Conservation (phyloP, 805 yeast genomes). For the Kodamaea restingae region DNA sequence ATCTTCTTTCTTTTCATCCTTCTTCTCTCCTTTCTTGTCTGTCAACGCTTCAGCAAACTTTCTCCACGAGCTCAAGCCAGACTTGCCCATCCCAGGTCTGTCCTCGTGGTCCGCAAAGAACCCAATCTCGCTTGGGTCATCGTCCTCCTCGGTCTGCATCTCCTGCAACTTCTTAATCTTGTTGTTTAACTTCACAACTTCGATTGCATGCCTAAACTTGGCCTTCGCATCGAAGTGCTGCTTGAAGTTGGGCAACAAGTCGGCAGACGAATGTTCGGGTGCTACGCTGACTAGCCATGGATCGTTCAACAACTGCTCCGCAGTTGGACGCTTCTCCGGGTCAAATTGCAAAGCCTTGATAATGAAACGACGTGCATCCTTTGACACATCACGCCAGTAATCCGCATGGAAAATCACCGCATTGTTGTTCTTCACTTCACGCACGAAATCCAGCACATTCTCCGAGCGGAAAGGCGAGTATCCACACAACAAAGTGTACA, state of each 20-base stretch:
- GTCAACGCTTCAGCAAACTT: conserved; percentile 22
- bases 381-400: conserved; percentile 80
- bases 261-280: conserved; percentile 47
- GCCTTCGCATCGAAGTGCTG: conserved; percentile 79
- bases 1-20: not conserved
- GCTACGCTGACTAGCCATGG: conserved; percentile 64
- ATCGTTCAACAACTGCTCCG: conserved; percentile 58
- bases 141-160: conserved; percentile 55
- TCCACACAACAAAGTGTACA: conserved; percentile 87
- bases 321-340: conserved; percentile 67
- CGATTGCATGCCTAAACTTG: conserved; percentile 82
- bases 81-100: conserved; percentile 16
- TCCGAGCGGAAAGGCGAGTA: conserved; percentile 90
- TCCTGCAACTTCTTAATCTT: conserved; percentile 68
- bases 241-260: conserved; percentile 77
- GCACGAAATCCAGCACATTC: conserved; percentile 71
- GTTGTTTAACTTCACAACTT: conserved; percentile 76
- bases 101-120: conserved; percentile 38
- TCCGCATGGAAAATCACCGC: conserved; percentile 83
- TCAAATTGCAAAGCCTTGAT: conserved; percentile 63
- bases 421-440: conserved; percentile 67
- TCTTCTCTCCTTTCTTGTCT: conserved; percentile 14
- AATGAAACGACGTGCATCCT: conserved; percentile 78
- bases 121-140: conserved; percentile 45
- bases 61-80: conserved; percentile 24